Conservation (phyloP, 2,329 filamentous ascomycete species). For the Neofusicoccum sp. region DNA sequence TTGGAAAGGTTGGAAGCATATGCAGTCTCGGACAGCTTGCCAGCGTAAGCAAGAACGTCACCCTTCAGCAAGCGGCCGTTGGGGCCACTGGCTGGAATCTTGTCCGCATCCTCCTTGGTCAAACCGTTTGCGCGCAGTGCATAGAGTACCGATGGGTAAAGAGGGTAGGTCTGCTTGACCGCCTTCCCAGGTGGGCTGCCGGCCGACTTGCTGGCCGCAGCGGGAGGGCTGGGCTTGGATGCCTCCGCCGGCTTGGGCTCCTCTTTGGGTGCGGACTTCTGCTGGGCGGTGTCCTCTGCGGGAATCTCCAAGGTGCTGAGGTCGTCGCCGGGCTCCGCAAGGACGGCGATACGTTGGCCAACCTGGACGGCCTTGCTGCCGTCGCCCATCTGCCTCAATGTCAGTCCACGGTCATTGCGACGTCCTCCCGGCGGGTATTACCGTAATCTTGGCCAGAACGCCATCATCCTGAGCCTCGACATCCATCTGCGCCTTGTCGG, state of each 20-base stretch:
- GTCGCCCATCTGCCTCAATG: constrained; percentile 55
- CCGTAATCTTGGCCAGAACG: constrained; percentile 79
- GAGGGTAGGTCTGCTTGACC: constrained; percentile 69
- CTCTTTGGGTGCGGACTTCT: constrained; percentile 29
- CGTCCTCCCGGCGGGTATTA: constrained; percentile 28
- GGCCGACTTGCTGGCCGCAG: constrained; percentile 60
- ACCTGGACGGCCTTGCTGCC: constrained; percentile 78
- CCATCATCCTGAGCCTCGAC: constrained; percentile 92
- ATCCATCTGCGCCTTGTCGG: constrained; percentile 93
- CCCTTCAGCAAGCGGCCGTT: constrained; percentile 90
- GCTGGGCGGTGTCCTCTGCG: constrained; percentile 52
- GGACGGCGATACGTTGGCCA: constrained; percentile 77
- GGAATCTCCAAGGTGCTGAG: constrained; percentile 74
- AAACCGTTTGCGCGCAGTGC: constrained; percentile 80
- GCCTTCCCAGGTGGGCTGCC: constrained; percentile 50
- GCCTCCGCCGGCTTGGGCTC: constrained; percentile 36
- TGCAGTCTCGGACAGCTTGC: constrained; percentile 67
- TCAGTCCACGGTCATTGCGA: background rate
- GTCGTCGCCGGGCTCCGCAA: constrained; percentile 82
- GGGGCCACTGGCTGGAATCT: constrained; percentile 86
- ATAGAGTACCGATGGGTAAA: constrained; percentile 81
- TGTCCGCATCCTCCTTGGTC: constrained; percentile 71
- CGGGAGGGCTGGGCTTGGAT: constrained; percentile 27
- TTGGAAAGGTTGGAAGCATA: constrained; percentile 72
- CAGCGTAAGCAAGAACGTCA: constrained; percentile 88